Conservation (phyloP, 305 asterid species). For the Ruellia speciosa region DNA sequence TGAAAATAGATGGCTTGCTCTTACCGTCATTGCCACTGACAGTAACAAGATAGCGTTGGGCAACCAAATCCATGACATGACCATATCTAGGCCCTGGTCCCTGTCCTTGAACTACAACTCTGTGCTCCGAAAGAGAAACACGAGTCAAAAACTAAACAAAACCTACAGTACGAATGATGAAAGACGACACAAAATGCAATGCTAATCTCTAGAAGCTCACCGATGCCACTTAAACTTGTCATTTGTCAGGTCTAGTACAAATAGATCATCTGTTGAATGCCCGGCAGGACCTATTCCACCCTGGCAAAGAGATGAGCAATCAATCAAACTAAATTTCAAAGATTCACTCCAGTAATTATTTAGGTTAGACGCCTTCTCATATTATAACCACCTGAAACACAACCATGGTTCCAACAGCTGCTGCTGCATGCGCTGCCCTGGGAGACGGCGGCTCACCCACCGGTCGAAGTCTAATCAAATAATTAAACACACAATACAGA, state of each 20-base stretch:
- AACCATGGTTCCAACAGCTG: conserved; percentile 98
- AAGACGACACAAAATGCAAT: conserved; percentile 15
- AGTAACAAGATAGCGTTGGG: conserved; percentile 87
- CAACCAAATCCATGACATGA: conserved; percentile 97
- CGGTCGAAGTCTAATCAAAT: conserved; percentile 64
- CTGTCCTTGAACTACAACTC: conserved; percentile 97
- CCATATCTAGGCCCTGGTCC: conserved; percentile 99
- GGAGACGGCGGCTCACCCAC: conserved; percentile 99
- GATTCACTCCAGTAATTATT: background rate
- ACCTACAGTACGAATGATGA: background rate
- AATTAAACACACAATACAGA: conserved; percentile 7
- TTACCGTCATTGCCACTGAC: conserved; percentile 97
- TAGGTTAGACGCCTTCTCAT: conserved; percentile 14
- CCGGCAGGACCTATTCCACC: conserved; percentile 99
- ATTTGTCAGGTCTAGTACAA: conserved; percentile 71
- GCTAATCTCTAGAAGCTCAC: conserved; percentile 35
- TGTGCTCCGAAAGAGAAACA: conserved; percentile 26
- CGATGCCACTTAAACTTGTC: conserved; percentile 94
- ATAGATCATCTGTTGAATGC: conserved; percentile 94
- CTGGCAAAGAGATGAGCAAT: conserved; percentile 36
- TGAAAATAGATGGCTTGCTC: conserved; percentile 19
- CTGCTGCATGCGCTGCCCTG: conserved; percentile 96
- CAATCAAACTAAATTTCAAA: conserved; percentile 1
- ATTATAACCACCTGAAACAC: conserved; percentile 77
- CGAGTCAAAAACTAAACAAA: conserved; percentile 18